These are phyloP conservation scores for Sparassis latifolia DNA, from an alignment of 1,284 basidiomycete species.

Conservation along the genomic window DNA sequence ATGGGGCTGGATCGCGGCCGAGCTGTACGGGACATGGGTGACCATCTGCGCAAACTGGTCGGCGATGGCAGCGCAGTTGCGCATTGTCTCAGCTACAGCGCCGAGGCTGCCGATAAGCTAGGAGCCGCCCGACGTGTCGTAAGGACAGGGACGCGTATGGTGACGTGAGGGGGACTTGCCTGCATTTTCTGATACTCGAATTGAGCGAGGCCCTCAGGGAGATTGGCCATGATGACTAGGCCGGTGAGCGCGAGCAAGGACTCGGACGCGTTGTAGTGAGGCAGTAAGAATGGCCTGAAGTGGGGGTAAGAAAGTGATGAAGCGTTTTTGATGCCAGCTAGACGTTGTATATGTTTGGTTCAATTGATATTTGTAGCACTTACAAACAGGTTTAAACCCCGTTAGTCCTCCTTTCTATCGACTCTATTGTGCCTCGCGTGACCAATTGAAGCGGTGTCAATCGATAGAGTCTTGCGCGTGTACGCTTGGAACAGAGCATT, in stretches of 20 bases:
- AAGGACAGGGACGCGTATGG: slow-evolving; percentile 1
- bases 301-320: slow-evolving; percentile 17
- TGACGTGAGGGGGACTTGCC: slow-evolving; percentile 26
- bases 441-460: background rate
- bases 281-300: slow-evolving; percentile 19
- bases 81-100: slow-evolving; percentile 51
- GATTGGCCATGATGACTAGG: slow-evolving; percentile 30
- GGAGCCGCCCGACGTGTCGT: slow-evolving; percentile 3
- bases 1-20: slow-evolving; percentile 4
- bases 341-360: slow-evolving; percentile 24
- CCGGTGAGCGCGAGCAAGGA: slow-evolving; percentile 4
- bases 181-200: slow-evolving; percentile 42
- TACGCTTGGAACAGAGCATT: no score
- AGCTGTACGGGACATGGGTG: slow-evolving; percentile 15
- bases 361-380: slow-evolving; percentile 17
- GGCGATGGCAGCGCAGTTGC: slow-evolving; percentile 48
- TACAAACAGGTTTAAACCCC: slow-evolving; percentile 12
- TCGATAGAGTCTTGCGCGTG: no score
- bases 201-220: slow-evolving; percentile 29
- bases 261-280: slow-evolving; percentile 22
- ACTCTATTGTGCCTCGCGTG: slow-evolving; percentile 4
- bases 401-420: background rate
- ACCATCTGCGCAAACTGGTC: slow-evolving; percentile 40
- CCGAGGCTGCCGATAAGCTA: slow-evolving; percentile 49
- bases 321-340: slow-evolving; percentile 16